Evolutionary conservation across 805 yeast genomes (phyloP), one percentile per base, ranked within the genome.

Genomic region (Saturnispora besseyi): DNA sequence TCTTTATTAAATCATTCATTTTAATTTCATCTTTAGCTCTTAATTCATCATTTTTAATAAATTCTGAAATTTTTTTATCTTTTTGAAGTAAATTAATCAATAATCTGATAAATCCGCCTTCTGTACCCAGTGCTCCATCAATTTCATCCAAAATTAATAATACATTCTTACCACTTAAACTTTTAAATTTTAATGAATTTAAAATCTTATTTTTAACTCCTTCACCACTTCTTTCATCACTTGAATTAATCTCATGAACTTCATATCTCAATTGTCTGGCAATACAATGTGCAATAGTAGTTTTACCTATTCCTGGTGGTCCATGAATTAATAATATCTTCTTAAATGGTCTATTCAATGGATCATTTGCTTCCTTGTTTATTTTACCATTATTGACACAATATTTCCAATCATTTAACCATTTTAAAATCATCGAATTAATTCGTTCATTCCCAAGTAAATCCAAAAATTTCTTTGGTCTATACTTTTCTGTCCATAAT

Each of bases 231-330:
- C 91, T 72, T 60, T 84, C 88, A 59, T 82, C 89, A 63, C 85
- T 78, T 5, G 98, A 96, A 66, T 91, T 91, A 53, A 91, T 75
- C 59, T 91, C 99, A 56, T 84, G 75, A 0, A 85, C 76, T 43
- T 81, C 79, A 62, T 85, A 91, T 0, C 95, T 95, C 37, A 86
- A 76, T 55, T 87, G 96, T 43, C 73, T 74, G 3, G 96, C 93
- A 34, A 89, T 75, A 1, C 88, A 78, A 60, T 90, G 96, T 0
- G 91, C 87, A 2, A 89, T 82, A 0, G 93, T 78, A 0, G 98
- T 90, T 62, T 91, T 91, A 9, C 99, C 99, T 15, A 84, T 74
- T 2, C 99, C 99, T 0, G 96, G 89, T 0, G 96, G 93, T 0
- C 99, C 99, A 62, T 84, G 88, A 10, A 93, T 75, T 38, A 93